phyloP scores from a whole-genome alignment of 768 basidiomycete species.

The Mycena vitilis region DNA sequence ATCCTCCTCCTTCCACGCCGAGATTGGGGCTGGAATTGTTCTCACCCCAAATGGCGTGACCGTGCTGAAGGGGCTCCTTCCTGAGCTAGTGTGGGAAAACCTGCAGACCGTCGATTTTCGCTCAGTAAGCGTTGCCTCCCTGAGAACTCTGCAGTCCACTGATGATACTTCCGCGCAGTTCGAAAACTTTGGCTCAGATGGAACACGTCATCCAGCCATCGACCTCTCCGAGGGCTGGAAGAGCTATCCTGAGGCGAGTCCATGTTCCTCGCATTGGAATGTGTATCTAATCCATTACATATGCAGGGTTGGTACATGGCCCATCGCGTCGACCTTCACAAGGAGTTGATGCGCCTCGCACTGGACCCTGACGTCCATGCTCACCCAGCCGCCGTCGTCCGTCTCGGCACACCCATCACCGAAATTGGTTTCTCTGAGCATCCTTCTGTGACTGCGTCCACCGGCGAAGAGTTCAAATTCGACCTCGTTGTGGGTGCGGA shows the following conservation, averaged over 20 bases:
- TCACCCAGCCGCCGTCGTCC: constrained; percentile 15
- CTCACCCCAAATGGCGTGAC: constrained; percentile 20
- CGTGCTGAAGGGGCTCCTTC: constrained; percentile 1
- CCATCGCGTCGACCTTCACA: constrained; percentile 29
- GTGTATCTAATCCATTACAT: background rate
- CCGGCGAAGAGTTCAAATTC: constrained; percentile 21
- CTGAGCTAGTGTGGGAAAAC: background rate
- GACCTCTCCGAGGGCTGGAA: constrained; percentile 9
- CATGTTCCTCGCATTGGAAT: background rate
- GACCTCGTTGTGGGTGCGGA: constrained; percentile 22
- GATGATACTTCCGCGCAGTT: background rate
- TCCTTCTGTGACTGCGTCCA: background rate
- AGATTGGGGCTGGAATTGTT: constrained; percentile 29
- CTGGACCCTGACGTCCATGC: constrained; percentile 2
- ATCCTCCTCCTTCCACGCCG: constrained; percentile 26
- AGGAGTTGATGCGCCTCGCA: constrained; percentile 29
- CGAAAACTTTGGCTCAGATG: background rate
- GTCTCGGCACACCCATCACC: constrained; percentile 1
- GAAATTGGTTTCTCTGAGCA: background rate
- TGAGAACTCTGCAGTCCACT: no score
- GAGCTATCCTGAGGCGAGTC: background rate
- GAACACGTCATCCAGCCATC: background rate
- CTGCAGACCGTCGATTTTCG: constrained; percentile 4
- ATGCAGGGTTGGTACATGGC: constrained; percentile 26
- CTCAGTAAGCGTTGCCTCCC: background rate